Base-by-base conservation (phyloP, 495 filamentous ascomycete genomes). In the Penicillium nucicola region DNA sequence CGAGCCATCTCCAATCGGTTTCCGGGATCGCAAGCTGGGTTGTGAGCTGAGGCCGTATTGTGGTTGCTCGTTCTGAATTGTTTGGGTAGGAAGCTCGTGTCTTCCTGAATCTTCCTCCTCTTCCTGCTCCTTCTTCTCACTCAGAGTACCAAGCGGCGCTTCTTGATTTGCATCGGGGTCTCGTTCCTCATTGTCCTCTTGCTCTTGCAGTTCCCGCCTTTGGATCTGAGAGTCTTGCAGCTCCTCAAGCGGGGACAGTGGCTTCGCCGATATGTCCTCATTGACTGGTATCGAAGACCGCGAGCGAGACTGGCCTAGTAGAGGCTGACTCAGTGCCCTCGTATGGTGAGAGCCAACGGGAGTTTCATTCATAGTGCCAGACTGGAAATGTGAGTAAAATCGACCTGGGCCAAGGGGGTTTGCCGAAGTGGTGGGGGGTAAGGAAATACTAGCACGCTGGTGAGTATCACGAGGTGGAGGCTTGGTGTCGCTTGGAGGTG, bases 371-470 rank as follows among this genome's bases (percentile, higher is more conserved):
- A 15, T 22, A 13, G 42, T n/a, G 2, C 17, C 39, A 19, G 53
- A 44, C 32, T 42, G 50, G 4, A 49, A 32, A 6, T 50, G 46
- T 4, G 62, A 65, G 20, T 65, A 65, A 19, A 65, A 65, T 1
- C 59, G 56, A 32, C 45, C 32, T 10, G 52, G 20, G 12, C 22
- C 23, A 28, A 64, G 2, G 13, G 53, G 18, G n/a, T 47, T 45
- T 13, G 40, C 15, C 2, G 58, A 45, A n/a, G 23, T 8, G 15
- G 13, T 54, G 6, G 56, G 22, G 5, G 53, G 52, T 25, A 46
- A 39, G 10, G 50, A 51, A 14, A 54, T 48, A 41, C 52, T 59
- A 1, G 57, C 50, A 17, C 46, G 57, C 14, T 54, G 57, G 13
- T 19, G 43, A 38, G 34, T 18, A 28, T 54, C 33, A 17, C 13